These are phyloP conservation scores for Spizellomyces sp. DNA, from an alignment of 192 early-diverging fungal genomes.

Conservation along the genomic window DNA sequence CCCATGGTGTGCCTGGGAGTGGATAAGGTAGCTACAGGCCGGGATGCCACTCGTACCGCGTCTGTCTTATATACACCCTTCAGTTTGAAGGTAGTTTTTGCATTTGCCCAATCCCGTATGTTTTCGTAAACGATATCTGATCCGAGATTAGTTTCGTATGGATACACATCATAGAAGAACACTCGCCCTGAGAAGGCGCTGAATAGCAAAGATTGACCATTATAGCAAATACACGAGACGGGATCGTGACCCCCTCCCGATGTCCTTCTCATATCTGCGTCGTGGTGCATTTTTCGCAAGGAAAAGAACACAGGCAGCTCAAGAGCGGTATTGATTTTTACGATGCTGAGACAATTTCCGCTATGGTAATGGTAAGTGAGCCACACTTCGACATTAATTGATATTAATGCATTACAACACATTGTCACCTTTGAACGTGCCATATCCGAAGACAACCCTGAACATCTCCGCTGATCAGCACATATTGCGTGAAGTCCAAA, in stretches of 20 bases:
- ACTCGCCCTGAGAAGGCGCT: conserved; percentile 30
- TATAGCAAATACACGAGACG: conserved; percentile 25
- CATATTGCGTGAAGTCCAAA: conserved; percentile 28
- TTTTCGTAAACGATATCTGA: conserved; percentile 10
- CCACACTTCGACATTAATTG: neutral
- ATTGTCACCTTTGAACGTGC: conserved; percentile 39
- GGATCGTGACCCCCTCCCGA: conserved; percentile 21
- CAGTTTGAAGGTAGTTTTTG: neutral
- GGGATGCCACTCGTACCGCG: neutral
- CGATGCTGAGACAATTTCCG: conserved; percentile 37
- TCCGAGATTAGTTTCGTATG: conserved; percentile 3
- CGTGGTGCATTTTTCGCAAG: neutral
- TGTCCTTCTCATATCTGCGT: neutral
- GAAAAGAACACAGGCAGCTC: neutral
- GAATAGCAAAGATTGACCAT: conserved; percentile 22
- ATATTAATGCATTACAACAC: conserved; percentile 5
- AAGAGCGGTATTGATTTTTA: conserved; percentile 5
- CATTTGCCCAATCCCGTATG: conserved; percentile 18
- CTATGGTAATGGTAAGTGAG: conserved; percentile 15
- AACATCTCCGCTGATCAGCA: conserved; percentile 38
- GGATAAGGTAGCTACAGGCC: neutral
- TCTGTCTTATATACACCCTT: neutral
- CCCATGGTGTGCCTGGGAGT: neutral
- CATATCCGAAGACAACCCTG: conserved; percentile 36
- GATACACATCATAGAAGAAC: conserved; percentile 11